A percentile compares a stretch with the other conserved stretches of the same genome.
Conservation (phyloP, 768 basidiomycete genomes). For the Amylocystis lapponica region DNA sequence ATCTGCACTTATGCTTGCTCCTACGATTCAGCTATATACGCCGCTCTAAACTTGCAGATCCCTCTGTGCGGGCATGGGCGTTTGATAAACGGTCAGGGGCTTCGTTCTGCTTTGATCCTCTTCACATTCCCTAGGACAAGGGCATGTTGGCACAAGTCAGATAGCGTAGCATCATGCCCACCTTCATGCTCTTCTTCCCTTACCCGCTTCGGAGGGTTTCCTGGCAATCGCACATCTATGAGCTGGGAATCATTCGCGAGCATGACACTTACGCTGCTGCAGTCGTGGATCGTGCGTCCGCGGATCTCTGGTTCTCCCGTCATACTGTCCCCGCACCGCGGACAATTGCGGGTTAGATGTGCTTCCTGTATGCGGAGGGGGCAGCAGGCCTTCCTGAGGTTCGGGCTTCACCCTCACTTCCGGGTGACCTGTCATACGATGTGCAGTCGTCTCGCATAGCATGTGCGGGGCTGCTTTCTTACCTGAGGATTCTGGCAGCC, state of each 20-base stretch:
- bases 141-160: neutral
- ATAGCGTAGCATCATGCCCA: neutral
- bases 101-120: constrained; percentile 6
- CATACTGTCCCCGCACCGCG: neutral
- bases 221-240: neutral
- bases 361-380: neutral
- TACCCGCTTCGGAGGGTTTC: constrained; percentile 1
- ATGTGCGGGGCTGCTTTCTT: neutral
- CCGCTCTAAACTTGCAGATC: no score
- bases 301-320: neutral
- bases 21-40: no score
- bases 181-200: constrained; percentile 8
- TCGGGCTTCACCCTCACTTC: neutral
- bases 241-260: neutral
- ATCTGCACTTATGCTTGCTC: no score
- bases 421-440: neutral
- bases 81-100: neutral
- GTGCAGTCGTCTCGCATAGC: neutral
- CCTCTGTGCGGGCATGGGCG: no score
- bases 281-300: constrained; percentile 1
- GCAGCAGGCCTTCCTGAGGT: neutral
- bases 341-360: neutral
- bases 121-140: neutral
- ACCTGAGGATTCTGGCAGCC: neutral
- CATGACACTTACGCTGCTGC: neutral